Evolutionary conservation across 2,329 filamentous ascomycete genomes (phyloP), one percentile per base, ranked within the genome.

Genomic region (Trichoderma arundinaceum): DNA sequence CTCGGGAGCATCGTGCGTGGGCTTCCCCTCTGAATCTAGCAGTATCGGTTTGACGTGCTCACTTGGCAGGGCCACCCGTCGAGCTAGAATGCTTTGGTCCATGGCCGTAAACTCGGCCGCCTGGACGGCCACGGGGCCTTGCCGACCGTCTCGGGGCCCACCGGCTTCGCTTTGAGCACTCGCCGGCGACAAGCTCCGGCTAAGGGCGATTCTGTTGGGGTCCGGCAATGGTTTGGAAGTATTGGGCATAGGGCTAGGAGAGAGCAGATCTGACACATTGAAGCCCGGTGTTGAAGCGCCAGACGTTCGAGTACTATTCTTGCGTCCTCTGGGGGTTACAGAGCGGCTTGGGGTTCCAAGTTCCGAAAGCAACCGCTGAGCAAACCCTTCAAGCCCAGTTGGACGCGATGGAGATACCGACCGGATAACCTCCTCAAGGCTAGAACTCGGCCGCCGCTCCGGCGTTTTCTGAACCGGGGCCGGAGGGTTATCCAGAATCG

Each of bases 301-400:
- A 38, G 75, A 74, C 64, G 72, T 72, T 3, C 73, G 75, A 52
- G 68, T 72, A 32, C 72, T 72, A n/a, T 86, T 82, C 64, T 81
- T 85, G 54, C 83, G 78, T 38, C 81, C 82, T 17, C 82, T 79
- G 1, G 85, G 83, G 56, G 81, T 86, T 1, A 51, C 39, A 6
- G 60, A 63, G 10, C 84, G 80, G 67, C 77, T 85, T 1, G 85
- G 84, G 1, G 84, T 84, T 49, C 84, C 80, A 12, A 88, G 72
- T 67, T 90, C 87, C 0, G 85, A 85, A 9, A 90, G 77, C 15
- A 90, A 81, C 6, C 87, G 84, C 72, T 89, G 87, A 0, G 87
- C 87, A 43, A 90, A 83, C 0, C 85, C 83, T 69, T 89, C 87
- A 2, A 90, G 76, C 0, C 81, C 83, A 1, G 83, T 86, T 7